Evolutionary conservation across 192 early-diverging fungal species (phyloP).

Genomic region (Allomyces macrogynus): DNA sequence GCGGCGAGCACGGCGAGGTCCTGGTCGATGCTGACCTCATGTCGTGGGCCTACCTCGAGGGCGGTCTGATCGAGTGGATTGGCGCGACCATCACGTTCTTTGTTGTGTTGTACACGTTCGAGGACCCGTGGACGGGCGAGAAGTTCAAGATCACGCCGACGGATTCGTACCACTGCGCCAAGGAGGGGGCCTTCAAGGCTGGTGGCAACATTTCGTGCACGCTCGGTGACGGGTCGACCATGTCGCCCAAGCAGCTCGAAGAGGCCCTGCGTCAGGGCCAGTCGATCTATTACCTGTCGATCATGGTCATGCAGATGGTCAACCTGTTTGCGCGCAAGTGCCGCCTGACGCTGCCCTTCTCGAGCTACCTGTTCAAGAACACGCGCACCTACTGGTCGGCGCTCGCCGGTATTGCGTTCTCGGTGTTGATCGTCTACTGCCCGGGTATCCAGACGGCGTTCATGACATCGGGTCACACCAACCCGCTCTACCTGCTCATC

Average conservation of each 20-base stretch:
- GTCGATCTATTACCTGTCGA: constrained; percentile 48
- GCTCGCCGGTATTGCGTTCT: constrained; percentile 41
- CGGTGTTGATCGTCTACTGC: constrained; percentile 58
- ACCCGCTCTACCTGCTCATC: constrained; percentile 63
- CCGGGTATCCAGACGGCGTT: constrained; percentile 63
- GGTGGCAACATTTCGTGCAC: constrained; percentile 13
- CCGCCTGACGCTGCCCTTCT: constrained; percentile 51
- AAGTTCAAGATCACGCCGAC: constrained; percentile 18
- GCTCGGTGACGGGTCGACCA: constrained; percentile 7
- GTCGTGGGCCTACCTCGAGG: constrained; percentile 70
- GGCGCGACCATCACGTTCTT: constrained; percentile 57
- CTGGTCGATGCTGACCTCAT: constrained; percentile 67
- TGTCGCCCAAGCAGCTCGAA: constrained; percentile 33
- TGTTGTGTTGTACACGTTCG: constrained; percentile 49
- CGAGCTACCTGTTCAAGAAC: constrained; percentile 68
- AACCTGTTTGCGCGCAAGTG: constrained; percentile 89
- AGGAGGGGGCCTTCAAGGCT: constrained; percentile 6
- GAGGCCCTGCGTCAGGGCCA: constrained; percentile 57
- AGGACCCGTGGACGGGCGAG: constrained; percentile 2
- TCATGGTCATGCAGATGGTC: constrained; percentile 80
- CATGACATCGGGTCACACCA: constrained; percentile 40
- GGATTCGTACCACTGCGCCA: constrained; percentile 16
- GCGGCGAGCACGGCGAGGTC: constrained; percentile 55
- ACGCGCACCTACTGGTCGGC: constrained; percentile 45
- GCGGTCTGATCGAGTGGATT: constrained; percentile 56